Conservation (phyloP, 2,329 filamentous ascomycete species). For the Lasiodiplodia citricola region DNA sequence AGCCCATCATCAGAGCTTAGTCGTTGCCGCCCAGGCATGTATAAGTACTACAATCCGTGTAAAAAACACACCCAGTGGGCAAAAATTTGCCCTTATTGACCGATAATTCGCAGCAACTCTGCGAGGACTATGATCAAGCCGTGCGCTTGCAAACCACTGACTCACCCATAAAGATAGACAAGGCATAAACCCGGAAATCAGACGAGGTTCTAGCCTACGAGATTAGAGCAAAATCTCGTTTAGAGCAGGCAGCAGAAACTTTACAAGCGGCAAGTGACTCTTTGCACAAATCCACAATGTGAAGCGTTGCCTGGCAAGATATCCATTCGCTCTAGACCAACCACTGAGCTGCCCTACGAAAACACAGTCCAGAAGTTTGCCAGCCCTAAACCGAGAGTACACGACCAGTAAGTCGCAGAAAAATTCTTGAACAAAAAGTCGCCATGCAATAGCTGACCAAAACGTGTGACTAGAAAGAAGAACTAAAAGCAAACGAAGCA, state of each 20-base stretch:
- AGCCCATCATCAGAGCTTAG: neutral
- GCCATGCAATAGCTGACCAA: neutral
- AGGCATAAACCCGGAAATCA: neutral
- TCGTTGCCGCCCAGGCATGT: conserved; percentile 1
- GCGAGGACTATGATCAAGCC: neutral
- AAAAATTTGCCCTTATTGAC: neutral
- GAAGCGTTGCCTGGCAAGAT: neutral
- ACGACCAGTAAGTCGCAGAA: neutral
- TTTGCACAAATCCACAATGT: neutral
- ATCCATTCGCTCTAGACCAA: neutral
- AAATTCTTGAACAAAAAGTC: neutral
- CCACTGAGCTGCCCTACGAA: neutral
- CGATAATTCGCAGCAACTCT: too few relatives aligned
- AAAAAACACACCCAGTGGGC: neutral
- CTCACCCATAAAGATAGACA: neutral
- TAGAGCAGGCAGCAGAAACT: neutral
- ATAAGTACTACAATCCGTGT: neutral
- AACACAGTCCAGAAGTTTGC: neutral
- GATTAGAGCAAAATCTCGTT: neutral
- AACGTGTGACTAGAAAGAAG: neutral
- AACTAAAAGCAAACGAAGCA: neutral
- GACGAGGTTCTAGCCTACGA: neutral
- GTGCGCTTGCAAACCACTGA: neutral
- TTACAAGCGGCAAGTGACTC: neutral
- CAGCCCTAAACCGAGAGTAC: neutral